phyloP scores from a whole-genome alignment of 2,329 filamentous ascomycete genomes.

The Clarireedia homoeocarpa region DNA sequence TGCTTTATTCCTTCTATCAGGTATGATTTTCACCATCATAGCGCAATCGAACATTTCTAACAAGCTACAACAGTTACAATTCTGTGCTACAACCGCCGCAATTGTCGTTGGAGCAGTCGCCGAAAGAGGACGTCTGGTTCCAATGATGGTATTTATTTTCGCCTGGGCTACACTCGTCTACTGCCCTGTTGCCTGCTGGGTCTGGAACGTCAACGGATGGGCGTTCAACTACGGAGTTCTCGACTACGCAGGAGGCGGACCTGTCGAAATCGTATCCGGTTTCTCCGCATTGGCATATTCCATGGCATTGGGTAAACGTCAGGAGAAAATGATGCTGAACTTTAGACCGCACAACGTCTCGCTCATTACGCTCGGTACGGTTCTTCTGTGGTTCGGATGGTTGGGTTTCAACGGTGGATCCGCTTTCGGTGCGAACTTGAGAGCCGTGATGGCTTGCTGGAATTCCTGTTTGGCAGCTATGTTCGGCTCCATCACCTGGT shows the following conservation, averaged over 20 bases:
- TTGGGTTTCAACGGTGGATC: constrained; percentile 98
- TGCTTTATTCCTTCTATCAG: constrained; percentile 93
- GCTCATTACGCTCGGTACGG: constrained; percentile 88
- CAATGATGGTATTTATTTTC: constrained; percentile 92
- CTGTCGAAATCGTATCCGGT: constrained; percentile 94
- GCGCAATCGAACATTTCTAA: not conserved
- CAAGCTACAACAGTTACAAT: constrained; percentile 67
- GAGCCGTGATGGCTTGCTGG: constrained; percentile 95
- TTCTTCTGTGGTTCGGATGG: constrained; percentile 98
- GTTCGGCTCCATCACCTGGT: constrained; percentile 90
- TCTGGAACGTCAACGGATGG: constrained; percentile 94
- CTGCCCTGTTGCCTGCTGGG: constrained; percentile 94
- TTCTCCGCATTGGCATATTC: constrained; percentile 92
- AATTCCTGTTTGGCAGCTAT: constrained; percentile 77
- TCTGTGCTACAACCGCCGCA: constrained; percentile 85
- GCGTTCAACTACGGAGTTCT: constrained; percentile 82
- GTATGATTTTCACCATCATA: constrained; percentile 34
- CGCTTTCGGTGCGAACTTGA: constrained; percentile 85
- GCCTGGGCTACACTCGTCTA: constrained; percentile 97
- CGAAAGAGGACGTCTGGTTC: constrained; percentile 86
- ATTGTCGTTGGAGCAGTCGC: constrained; percentile 89
- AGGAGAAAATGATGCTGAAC: constrained; percentile 99
- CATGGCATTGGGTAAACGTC: constrained; percentile 87
- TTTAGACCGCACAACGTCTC: constrained; percentile 99
- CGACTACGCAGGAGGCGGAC: constrained; percentile 93